Base-by-base conservation (phyloP, 108 stramenopile genomes). In the Cylindrotheca fusiformis region DNA sequence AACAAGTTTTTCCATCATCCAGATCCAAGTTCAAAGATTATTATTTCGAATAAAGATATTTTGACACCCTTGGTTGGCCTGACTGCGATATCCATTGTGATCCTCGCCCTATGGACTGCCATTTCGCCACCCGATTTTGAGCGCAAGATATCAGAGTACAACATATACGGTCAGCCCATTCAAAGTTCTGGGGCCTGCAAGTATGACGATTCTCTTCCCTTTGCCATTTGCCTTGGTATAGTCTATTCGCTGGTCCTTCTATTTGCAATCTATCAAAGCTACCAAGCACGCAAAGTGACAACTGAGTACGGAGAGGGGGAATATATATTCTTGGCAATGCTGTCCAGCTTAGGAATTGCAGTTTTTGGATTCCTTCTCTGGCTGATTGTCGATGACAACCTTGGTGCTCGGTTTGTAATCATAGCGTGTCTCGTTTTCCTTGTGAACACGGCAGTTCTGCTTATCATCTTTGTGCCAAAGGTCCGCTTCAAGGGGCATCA, bases 241-340 rank as follows among this genome's bases (percentile, higher is more conserved):
- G 54, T 26, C 14, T 21, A 28, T 55, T 55, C 29, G 54, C 17
- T 14, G 6, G 25, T 23, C 26, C 3, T 26, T 6, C 3, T 6
- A 22, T 26, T 14, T 55, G 54, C 54, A 23, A 27, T 55, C 54
- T 3, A 5, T 17, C 25, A 27, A 27, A 27, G 26, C 3, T 55
- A 55, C 26, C 8, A 12, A 24, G 54, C 54, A 12, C 54, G 54
- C 4, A 27, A 55, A 28, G 51, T 79, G 1, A 48, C 57, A 18
- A 71, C 67, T 32, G 75, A 79, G 41, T 77, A 74, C 50, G 58
- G 62, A 18, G 78, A 79, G 48, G 68, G 69, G 17, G 68, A 73
- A 47, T 62, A 75, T 58, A 72, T 88, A 10, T 52, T 69, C 59
- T 53, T 67, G 54, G 60, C 79, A 52, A 44, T 81, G 58, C 19